Evolutionary conservation across 495 filamentous ascomycete species (phyloP), one percentile per base, ranked within the genome.

Genomic region (Penicillium roqueforti): DNA sequence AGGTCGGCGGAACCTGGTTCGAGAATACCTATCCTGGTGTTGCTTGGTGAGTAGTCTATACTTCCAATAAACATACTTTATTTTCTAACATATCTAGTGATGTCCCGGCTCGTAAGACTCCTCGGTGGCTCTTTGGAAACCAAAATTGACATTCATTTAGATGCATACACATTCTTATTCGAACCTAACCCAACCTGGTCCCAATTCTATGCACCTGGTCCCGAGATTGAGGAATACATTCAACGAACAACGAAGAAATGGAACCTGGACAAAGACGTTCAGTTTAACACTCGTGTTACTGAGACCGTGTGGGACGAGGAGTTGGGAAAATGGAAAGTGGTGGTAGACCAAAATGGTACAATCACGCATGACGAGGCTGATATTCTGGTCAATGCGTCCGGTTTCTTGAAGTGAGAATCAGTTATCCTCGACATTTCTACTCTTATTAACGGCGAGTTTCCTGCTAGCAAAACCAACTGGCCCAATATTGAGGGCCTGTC

Each of bases 111-210:
- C 61, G 47, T 50, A 50, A 28, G 47, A 2, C 9, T 3, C 3
- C 23, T 14, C 13, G 14, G 4, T 16, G 9, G 10, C 20, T n/a
- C 29, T 10, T 47, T 37, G 11, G 3, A 10, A 4, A 32, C 11
- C 3, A 37, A 5, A 38, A 49, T 36, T 39, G 4, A 19, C 13
- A 20, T 29, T 1, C 16, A 31, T 25, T 41, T 41, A 41, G 39
- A 70, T 36, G 55, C 44, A 20, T 80, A 80, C 41, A 60, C 61
- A 3, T 80, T 74, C 53, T 77, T 77, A 32, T 88, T 86, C 61
- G 75, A 76, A 25, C 80, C 83, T 7, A 87, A 86, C 54, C 70
- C 75, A 4, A 66, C 81, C 53, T 88, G 85, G 84, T 74, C 73
- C 3, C 67, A 77, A 26, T 73, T 79, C 47, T 87, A 81, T 54